phyloP scores from a whole-genome alignment of 2,329 filamentous ascomycete genomes.

The Fusarium ramigenum region DNA sequence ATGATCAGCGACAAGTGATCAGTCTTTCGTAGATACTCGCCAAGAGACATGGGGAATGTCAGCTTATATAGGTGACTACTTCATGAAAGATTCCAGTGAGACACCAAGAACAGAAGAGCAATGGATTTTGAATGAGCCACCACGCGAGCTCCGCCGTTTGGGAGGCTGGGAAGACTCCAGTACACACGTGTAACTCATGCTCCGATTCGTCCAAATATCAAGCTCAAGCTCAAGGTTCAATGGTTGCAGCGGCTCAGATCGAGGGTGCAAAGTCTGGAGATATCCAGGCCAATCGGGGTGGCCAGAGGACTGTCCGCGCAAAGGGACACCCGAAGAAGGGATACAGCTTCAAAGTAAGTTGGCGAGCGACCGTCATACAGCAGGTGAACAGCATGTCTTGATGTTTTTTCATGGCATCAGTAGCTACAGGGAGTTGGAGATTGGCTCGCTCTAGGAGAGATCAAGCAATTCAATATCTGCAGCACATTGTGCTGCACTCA shows the following conservation, averaged over 20 bases:
- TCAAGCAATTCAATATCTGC: no score
- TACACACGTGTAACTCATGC: background rate
- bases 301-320: background rate
- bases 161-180: background rate
- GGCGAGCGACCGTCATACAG: background rate
- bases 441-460: no score
- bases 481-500: no score
- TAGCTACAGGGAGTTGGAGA: no score
- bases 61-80: background rate
- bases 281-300: background rate
- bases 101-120: background rate
- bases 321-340: background rate
- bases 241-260: background rate
- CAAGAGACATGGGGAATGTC: background rate
- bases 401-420: no score
- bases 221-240: constrained; percentile 3
- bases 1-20: background rate
- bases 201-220: background rate
- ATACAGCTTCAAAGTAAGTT: background rate
- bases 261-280: background rate
- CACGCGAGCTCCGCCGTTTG: background rate
- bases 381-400: no score
- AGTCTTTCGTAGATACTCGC: accelerated
- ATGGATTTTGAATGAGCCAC: background rate
- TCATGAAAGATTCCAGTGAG: background rate